These are phyloP conservation scores for Ganoderma sinense DNA, from an alignment of 1,284 basidiomycete species.

Conservation along the genomic window DNA sequence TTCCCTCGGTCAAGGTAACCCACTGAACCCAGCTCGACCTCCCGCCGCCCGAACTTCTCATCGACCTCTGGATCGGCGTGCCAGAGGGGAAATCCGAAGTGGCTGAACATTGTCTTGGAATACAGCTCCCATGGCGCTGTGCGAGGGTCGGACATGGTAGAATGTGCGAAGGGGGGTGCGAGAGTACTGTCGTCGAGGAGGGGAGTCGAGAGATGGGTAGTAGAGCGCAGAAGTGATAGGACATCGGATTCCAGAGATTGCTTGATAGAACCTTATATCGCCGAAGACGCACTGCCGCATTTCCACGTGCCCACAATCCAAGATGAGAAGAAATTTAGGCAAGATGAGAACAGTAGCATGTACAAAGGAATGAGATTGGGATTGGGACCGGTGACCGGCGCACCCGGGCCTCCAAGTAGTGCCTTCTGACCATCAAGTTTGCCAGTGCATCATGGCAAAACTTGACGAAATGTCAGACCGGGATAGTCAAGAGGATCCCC, in stretches of 20 bases:
- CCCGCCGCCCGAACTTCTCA: not conserved
- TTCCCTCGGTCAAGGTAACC: conserved; percentile 16
- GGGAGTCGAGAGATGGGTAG: too few relatives aligned
- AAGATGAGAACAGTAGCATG: too few relatives aligned
- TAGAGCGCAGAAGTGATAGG: not conserved
- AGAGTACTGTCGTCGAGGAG: too few relatives aligned
- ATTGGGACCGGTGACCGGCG: too few relatives aligned
- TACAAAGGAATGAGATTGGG: too few relatives aligned
- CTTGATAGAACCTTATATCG: not conserved
- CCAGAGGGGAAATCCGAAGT: not conserved
- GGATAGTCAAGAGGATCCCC: too few relatives aligned
- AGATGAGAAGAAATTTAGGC: not conserved
- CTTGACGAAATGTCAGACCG: too few relatives aligned
- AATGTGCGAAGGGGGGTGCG: not conserved
- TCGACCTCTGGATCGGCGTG: not conserved
- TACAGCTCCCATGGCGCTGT: not conserved
- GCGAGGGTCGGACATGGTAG: not conserved
- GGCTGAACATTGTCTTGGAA: not conserved
- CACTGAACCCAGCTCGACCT: conserved; percentile 21
- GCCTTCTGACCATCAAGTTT: too few relatives aligned
- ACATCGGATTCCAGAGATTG: not conserved
- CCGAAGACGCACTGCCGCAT: not conserved
- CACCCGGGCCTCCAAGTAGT: too few relatives aligned
- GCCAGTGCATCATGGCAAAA: too few relatives aligned
- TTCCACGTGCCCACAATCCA: not conserved